Percentiles rank a stretch among this genome's conserved stretches.
Evolutionary conservation across 768 basidiomycete species (phyloP).

Genomic region (Russula olivacea): DNA sequence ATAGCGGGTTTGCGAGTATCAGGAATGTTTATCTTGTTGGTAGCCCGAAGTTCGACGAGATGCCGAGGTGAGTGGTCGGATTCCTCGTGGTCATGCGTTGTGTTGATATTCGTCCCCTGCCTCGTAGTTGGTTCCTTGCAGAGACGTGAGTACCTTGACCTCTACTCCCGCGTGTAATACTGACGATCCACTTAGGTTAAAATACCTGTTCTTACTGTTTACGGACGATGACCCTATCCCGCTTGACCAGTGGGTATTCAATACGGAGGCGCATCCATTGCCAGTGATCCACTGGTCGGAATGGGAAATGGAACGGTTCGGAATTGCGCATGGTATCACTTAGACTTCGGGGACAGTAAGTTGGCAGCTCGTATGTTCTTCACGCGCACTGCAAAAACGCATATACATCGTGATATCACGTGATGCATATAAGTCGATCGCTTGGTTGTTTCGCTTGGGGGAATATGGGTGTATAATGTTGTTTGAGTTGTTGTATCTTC

Average conservation of each 20-base stretch:
- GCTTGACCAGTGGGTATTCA: conserved; percentile 43
- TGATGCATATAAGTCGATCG: not conserved
- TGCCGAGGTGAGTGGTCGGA: conserved; percentile 60
- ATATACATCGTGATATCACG: not conserved
- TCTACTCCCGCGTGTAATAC: not conserved
- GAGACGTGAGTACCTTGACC: conserved; percentile 38
- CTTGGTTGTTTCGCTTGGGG: not conserved
- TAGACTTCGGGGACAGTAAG: not conserved
- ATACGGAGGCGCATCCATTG: conserved; percentile 67
- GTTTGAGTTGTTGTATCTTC: not conserved
- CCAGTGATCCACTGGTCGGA: conserved; percentile 62
- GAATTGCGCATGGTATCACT: conserved; percentile 27
- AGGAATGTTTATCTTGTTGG: conserved; percentile 39
- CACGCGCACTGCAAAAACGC: too few species aligned
- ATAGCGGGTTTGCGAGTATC: conserved; percentile 56
- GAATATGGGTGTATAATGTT: not conserved
- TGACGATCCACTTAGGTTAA: conserved; percentile 40
- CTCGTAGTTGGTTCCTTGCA: conserved; percentile 46
- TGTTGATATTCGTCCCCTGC: conserved; percentile 2
- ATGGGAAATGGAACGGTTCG: conserved; percentile 43
- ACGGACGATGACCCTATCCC: conserved; percentile 53
- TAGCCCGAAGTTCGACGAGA: conserved; percentile 41
- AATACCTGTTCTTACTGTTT: conserved; percentile 69
- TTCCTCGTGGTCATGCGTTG: not conserved
- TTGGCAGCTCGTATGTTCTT: too few species aligned